A percentile compares a stretch with the other conserved stretches of the same genome.
phyloP scores from a whole-genome alignment of 345 rosid genomes.

The Chamaenerion angustifolium region DNA sequence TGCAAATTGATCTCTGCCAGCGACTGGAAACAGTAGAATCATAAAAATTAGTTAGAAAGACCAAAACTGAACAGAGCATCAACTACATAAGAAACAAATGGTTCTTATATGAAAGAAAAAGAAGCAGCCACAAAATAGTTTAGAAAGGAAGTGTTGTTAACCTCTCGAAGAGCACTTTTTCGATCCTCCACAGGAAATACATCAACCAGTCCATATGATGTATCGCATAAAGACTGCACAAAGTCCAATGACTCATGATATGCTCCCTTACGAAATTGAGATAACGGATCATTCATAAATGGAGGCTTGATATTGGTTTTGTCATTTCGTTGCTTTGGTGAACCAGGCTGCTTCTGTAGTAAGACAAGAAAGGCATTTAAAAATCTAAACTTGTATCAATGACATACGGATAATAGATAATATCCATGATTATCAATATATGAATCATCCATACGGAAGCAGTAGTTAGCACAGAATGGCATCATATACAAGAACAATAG shows the following conservation, averaged over 20 bases:
- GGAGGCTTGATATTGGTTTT: slow-evolving; percentile 67
- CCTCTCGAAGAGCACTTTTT: slow-evolving; percentile 89
- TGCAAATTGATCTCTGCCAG: slow-evolving; percentile 78
- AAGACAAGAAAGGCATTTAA: slow-evolving; percentile 3
- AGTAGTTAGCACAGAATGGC: no score
- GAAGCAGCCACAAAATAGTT: not conserved
- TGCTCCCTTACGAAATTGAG: slow-evolving; percentile 83
- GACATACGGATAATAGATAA: no score
- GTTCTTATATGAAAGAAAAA: no score
- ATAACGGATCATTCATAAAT: slow-evolving; percentile 48
- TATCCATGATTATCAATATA: no score
- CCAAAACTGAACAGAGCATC: no score
- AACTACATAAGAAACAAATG: no score
- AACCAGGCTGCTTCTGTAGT: slow-evolving; percentile 71
- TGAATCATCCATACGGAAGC: no score
- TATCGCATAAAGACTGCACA: slow-evolving; percentile 82
- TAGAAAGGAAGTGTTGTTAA: slow-evolving; percentile 16
- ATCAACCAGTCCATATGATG: slow-evolving; percentile 92
- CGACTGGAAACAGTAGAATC: slow-evolving; percentile 46
- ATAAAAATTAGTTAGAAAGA: slow-evolving; percentile 18
- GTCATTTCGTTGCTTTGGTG: slow-evolving; percentile 68
- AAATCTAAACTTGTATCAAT: no score
- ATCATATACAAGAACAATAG: no score
- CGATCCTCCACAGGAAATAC: slow-evolving; percentile 96
- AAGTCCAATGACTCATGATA: slow-evolving; percentile 91